Percentiles rank a stretch among this genome's conserved stretches.
These are phyloP conservation scores for Phytophthora pinifolia DNA, from an alignment of 352 stramenopile genomes.

Conservation along the genomic window DNA sequence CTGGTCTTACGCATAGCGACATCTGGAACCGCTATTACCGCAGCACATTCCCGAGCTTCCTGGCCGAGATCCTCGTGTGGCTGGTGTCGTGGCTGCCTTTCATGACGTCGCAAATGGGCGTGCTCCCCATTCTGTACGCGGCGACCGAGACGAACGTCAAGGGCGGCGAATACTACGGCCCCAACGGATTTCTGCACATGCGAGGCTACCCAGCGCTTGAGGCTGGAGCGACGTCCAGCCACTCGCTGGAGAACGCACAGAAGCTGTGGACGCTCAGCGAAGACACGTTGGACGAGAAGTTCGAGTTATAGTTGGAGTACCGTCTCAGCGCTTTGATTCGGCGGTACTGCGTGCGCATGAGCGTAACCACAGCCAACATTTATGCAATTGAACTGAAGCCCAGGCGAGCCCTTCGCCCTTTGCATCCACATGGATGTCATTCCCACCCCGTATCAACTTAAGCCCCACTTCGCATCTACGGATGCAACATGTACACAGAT, in stretches of 20 bases:
- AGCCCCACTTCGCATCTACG: no score
- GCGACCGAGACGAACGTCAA: slow-evolving; percentile 41
- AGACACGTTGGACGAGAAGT: slow-evolving; percentile 33
- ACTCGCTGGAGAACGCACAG: slow-evolving; percentile 35
- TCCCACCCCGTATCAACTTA: no score
- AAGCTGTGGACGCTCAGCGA: slow-evolving; percentile 61
- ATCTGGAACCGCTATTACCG: slow-evolving; percentile 53
- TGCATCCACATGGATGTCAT: no score
- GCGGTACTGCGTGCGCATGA: no score
- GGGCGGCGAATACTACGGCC: slow-evolving; percentile 54
- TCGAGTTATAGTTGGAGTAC: slow-evolving; percentile 36
- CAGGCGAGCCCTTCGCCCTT: no score
- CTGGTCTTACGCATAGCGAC: slow-evolving; percentile 49
- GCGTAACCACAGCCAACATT: no score
- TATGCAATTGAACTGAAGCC: no score
- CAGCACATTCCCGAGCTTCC: slow-evolving; percentile 30
- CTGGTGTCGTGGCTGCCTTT: slow-evolving; percentile 44
- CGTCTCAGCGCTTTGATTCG: no score
- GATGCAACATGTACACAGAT: no score
- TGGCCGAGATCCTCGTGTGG: slow-evolving; percentile 41
- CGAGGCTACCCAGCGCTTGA: slow-evolving; percentile 50
- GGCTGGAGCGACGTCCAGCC: slow-evolving; percentile 33
- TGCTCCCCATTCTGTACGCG: slow-evolving; percentile 55
- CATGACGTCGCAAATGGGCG: slow-evolving; percentile 45
- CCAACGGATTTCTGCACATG: slow-evolving; percentile 40